These are phyloP conservation scores for Glycyrrhiza uralensis DNA, from an alignment of 306 rosid species.

Conservation along the genomic window DNA sequence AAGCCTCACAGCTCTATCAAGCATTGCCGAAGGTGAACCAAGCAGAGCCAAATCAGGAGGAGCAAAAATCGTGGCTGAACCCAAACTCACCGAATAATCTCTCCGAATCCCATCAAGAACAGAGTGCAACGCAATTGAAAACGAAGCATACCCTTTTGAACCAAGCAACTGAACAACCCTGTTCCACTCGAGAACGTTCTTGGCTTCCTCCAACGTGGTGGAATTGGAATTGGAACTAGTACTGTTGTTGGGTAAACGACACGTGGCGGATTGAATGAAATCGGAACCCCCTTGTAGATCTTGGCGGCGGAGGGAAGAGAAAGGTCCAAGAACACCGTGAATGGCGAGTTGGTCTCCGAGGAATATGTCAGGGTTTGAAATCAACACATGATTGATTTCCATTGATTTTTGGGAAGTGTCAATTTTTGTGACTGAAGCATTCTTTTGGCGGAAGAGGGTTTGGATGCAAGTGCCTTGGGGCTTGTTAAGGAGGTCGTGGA, in stretches of 20 bases:
- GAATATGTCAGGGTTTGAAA: constrained; percentile 62
- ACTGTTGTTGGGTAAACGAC: not conserved
- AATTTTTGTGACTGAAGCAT: constrained; percentile 38
- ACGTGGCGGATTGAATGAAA: constrained; percentile 32
- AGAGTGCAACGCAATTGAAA: constrained; percentile 40
- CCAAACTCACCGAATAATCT: constrained; percentile 33
- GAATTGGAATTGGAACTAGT: not conserved
- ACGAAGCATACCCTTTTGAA: constrained; percentile 50
- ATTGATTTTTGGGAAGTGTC: constrained; percentile 23
- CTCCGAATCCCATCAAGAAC: constrained; percentile 55
- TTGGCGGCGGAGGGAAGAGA: constrained; percentile 37
- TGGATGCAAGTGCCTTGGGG: constrained; percentile 44
- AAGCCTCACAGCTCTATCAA: constrained; percentile 56
- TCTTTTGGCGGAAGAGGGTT: constrained; percentile 44
- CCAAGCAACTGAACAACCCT: constrained; percentile 45
- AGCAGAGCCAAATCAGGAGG: constrained; percentile 52
- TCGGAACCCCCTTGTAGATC: constrained; percentile 35
- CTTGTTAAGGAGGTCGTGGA: constrained; percentile 18
- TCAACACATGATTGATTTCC: constrained; percentile 55
- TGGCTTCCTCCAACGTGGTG: not conserved
- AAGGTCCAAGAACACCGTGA: constrained; percentile 68
- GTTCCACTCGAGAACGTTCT: constrained; percentile 46
- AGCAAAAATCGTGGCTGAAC: constrained; percentile 55
- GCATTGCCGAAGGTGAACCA: constrained; percentile 31
- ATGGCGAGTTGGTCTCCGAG: constrained; percentile 40